A percentile compares a stretch with the other conserved stretches of the same genome.
These are phyloP conservation scores for Metarhizium album DNA, from an alignment of 2,329 filamentous ascomycete genomes.

Conservation along the genomic window DNA sequence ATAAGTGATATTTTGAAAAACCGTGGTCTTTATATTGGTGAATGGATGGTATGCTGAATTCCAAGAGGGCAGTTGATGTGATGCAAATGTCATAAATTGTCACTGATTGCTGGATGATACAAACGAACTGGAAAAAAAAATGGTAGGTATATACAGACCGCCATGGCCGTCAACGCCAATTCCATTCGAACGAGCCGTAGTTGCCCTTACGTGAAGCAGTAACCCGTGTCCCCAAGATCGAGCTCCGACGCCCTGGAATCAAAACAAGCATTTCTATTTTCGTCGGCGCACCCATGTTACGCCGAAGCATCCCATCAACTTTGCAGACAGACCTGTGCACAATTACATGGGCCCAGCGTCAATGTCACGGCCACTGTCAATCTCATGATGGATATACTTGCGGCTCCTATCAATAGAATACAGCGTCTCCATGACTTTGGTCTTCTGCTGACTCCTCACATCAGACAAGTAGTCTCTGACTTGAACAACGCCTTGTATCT, in stretches of 20 bases:
- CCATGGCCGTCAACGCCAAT: neutral
- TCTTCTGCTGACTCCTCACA: conserved; percentile 70
- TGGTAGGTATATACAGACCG: neutral
- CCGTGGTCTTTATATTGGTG: neutral
- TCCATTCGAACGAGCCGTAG: neutral
- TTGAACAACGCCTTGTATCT: conserved; percentile 72
- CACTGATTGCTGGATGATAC: neutral
- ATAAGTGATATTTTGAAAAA: conserved; percentile 14
- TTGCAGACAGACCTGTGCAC: neutral
- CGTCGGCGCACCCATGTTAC: neutral
- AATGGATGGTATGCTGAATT: neutral
- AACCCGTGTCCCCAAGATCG: neutral
- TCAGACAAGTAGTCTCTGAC: conserved; percentile 69
- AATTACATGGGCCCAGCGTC: conserved; percentile 3
- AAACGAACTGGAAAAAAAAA: neutral
- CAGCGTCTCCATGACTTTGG: conserved; percentile 69
- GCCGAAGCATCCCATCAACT: neutral
- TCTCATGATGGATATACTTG: conserved; percentile 10
- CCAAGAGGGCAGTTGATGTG: neutral
- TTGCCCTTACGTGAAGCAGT: neutral
- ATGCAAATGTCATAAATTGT: neutral
- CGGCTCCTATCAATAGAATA: conserved; percentile 10
- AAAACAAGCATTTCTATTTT: neutral
- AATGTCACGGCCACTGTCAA: conserved; percentile 19
- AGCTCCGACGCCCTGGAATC: neutral